These are phyloP conservation scores for Xylaria cubensis DNA, from an alignment of 495 filamentous ascomycete genomes.

Conservation along the genomic window DNA sequence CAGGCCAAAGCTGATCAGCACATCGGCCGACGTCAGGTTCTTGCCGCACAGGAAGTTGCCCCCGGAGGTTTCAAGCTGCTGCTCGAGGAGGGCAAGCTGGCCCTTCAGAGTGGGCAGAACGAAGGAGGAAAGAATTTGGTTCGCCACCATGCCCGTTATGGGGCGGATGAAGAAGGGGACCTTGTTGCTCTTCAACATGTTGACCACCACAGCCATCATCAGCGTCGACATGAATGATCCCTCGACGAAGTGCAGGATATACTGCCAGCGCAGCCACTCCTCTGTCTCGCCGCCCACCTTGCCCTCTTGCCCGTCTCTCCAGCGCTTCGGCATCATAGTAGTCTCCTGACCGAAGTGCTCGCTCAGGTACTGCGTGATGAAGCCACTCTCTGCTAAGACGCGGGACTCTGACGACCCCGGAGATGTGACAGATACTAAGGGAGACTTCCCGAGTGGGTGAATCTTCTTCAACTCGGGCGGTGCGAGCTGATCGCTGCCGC, in stretches of 20 bases:
- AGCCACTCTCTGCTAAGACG: slow-evolving; percentile 79
- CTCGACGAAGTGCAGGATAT: slow-evolving; percentile 84
- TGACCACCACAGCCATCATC: slow-evolving; percentile 51
- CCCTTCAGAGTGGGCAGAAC: slow-evolving; percentile 67
- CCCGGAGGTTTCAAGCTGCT: slow-evolving; percentile 67
- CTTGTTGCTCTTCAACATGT: slow-evolving; percentile 62
- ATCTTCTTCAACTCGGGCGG: slow-evolving; percentile 75
- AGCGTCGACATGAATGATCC: slow-evolving; percentile 70
- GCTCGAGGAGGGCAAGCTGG: slow-evolving; percentile 76
- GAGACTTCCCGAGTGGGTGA: slow-evolving; percentile 87
- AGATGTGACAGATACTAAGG: slow-evolving; percentile 66
- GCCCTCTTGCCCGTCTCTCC: slow-evolving; percentile 59
- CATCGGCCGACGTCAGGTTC: slow-evolving; percentile 78
- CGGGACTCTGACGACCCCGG: slow-evolving; percentile 53
- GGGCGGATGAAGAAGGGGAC: slow-evolving; percentile 88
- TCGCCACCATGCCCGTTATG: slow-evolving; percentile 68
- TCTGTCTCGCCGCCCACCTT: slow-evolving; percentile 73
- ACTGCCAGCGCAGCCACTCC: slow-evolving; percentile 76
- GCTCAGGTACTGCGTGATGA: slow-evolving; percentile 79
- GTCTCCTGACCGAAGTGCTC: slow-evolving; percentile 67
- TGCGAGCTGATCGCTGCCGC: slow-evolving; percentile 63
- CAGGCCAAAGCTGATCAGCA: slow-evolving; percentile 79
- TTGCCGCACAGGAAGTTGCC: slow-evolving; percentile 76
- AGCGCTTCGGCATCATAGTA: slow-evolving; percentile 69
- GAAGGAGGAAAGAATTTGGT: slow-evolving; percentile 64